A percentile compares a stretch with the other conserved stretches of the same genome.
These are phyloP conservation scores for Brassica incana DNA, from an alignment of 345 rosid species.

Conservation along the genomic window DNA sequence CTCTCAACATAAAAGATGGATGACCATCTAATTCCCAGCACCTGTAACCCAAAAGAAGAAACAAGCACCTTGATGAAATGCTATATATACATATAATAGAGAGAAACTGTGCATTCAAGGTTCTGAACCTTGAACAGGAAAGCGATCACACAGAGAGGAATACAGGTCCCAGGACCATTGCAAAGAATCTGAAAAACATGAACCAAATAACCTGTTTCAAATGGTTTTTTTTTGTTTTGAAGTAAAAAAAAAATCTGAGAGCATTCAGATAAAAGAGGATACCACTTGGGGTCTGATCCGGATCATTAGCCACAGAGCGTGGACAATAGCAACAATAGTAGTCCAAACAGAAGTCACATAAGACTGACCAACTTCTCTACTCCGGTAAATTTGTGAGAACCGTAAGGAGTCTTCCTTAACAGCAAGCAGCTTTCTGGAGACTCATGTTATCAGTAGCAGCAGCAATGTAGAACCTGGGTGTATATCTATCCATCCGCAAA, in stretches of 20 bases:
- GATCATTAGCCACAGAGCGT: slow-evolving; percentile 74
- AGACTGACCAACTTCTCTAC: slow-evolving; percentile 94
- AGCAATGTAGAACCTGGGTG: slow-evolving; percentile 78
- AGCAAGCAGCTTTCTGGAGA: slow-evolving; percentile 73
- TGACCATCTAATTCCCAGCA: slow-evolving; percentile 80
- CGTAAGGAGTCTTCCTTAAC: slow-evolving; percentile 39
- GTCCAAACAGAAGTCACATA: slow-evolving; percentile 63
- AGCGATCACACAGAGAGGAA: slow-evolving; percentile 79
- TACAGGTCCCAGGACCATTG: slow-evolving; percentile 96
- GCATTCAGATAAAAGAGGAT: background rate
- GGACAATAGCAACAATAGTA: slow-evolving; percentile 29
- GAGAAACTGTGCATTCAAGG: too few species aligned
- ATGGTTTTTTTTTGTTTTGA: background rate
- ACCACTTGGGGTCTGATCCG: slow-evolving; percentile 88
- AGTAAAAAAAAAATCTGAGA: too few species aligned
- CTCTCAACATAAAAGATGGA: slow-evolving; percentile 82
- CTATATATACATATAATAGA: background rate
- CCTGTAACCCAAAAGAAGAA: slow-evolving; percentile 43
- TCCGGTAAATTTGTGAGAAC: slow-evolving; percentile 78
- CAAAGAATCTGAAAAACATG: slow-evolving; percentile 62
- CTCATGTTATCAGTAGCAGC: slow-evolving; percentile 96
- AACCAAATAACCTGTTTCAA: background rate
- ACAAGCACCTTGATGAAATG: background rate
- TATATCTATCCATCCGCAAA: slow-evolving; percentile 56
- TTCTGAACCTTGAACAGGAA: slow-evolving; percentile 63